Percentiles rank a stretch among this genome's conserved stretches.
These are phyloP conservation scores for Aspergillus hancockii DNA, from an alignment of 495 filamentous ascomycete species.

Conservation along the genomic window DNA sequence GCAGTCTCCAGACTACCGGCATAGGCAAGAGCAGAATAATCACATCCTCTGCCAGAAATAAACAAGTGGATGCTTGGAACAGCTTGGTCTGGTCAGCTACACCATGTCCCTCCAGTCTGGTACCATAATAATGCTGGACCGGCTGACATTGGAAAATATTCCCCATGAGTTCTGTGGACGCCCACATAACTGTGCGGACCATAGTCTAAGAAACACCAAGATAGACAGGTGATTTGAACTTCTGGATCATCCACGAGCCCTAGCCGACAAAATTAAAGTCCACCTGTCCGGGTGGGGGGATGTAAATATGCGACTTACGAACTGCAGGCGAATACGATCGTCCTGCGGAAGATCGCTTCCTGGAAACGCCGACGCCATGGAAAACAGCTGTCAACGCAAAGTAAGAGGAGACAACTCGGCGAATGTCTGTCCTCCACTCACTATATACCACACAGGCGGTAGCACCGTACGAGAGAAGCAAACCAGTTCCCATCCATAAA, in stretches of 20 bases:
- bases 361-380: neutral
- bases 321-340: neutral
- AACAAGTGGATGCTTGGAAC: neutral
- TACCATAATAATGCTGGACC: neutral
- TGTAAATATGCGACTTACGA: neutral
- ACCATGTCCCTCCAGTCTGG: neutral
- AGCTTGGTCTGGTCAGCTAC: neutral
- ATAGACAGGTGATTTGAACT: neutral
- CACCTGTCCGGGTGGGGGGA: no score
- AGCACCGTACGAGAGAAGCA: no score
- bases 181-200: neutral
- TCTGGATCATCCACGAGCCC: neutral
- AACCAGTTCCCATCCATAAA: no score
- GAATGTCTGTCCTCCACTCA: no score
- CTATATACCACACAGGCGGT: no score
- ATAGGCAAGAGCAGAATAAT: neutral
- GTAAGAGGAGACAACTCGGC: no score
- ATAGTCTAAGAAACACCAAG: no score
- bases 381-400: neutral
- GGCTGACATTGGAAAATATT: neutral
- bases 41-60: neutral
- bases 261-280: neutral
- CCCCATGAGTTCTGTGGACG: neutral
- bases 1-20: neutral
- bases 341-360: neutral